Evolutionary conservation across 2,329 filamentous ascomycete species (phyloP), one percentile per base, ranked within the genome.

Genomic region (Paraphoma sp.): DNA sequence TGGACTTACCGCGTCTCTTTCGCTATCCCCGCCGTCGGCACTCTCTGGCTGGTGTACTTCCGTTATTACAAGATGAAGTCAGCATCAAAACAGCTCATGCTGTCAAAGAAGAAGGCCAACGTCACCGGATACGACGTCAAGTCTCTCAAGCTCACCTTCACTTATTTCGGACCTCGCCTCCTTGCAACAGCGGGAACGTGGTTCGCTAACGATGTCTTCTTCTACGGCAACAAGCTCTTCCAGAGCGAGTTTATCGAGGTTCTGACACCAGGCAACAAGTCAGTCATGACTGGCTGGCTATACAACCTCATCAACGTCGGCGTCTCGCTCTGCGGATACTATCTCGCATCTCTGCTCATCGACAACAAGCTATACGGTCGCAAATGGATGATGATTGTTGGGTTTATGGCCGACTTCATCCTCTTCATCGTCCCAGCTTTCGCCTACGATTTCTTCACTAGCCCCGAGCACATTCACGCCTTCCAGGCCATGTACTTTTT

Each of bases 401-500:
- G 94, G 58, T 98, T 98, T 85, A 75, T 96, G 71, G 90, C 93
- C 83, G 91, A 90, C 79, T 98, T 97, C 83, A 83, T 97, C 79
- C 89, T 96, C 78, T 98, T 98, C 79, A 84, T 97, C 74, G 86
- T 97, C 42, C 94, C 94, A 1, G 93, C 90, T 45, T 97, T 97
- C 85, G 83, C 92, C 73, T 97, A 89, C 81, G 76, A 91, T 0
- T 93, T 95, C 86, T 97, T 93, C 82, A 92, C 86, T 17, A 83
- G 82, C 48, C 80, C 84, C 1, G 82, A 82, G 6, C 87, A 92
- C 69, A 89, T 97, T 76, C 88, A 92, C 72, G 82, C 84, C n/a
- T 98, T 98, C 88, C 93, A 97, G 82, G 88, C 93, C 74, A 97
- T 98, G 92, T 97, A 97, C 85, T 97, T 97, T 81, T 78, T 98